Evolutionary conservation across 148 eudicot genomes (phyloP).

Genomic region (Limonium bicolor): DNA sequence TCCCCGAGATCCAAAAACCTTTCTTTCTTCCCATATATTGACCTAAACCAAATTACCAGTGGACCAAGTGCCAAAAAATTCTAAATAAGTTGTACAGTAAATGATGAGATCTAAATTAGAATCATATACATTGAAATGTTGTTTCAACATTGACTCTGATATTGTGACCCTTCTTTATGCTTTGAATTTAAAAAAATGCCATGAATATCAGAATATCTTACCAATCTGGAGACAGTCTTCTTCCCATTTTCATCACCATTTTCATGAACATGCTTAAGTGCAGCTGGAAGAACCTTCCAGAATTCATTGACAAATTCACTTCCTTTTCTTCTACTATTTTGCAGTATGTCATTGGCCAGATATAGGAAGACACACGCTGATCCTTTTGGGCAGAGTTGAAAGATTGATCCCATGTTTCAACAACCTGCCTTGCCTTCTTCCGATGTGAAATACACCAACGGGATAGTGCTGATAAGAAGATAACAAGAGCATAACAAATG

Average conservation of each 20-base stretch:
- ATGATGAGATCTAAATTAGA: no score
- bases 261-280: constrained; percentile 58
- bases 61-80: no score
- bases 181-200: no score
- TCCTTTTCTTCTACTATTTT: constrained; percentile 89
- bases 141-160: no score
- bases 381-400: constrained; percentile 59
- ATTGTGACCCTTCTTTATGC: no score
- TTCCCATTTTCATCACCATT: constrained; percentile 57
- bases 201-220: constrained; percentile 17
- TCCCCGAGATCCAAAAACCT: constrained; percentile 93
- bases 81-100: no score
- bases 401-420: constrained; percentile 79
- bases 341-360: constrained; percentile 88
- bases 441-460: constrained; percentile 75
- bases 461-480: constrained; percentile 59
- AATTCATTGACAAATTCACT: constrained; percentile 91
- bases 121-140: no score
- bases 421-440: constrained; percentile 67
- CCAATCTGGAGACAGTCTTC: constrained; percentile 76
- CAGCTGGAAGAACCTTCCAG: constrained; percentile 90
- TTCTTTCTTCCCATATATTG: constrained; percentile 84
- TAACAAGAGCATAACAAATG: constrained; percentile 17
- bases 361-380: constrained; percentile 58
- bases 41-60: constrained; percentile 32